A percentile compares a stretch with the other conserved stretches of the same genome.
Evolutionary conservation across 2,329 filamentous ascomycete genomes (phyloP).

Genomic region (Penicillium sumatraense): DNA sequence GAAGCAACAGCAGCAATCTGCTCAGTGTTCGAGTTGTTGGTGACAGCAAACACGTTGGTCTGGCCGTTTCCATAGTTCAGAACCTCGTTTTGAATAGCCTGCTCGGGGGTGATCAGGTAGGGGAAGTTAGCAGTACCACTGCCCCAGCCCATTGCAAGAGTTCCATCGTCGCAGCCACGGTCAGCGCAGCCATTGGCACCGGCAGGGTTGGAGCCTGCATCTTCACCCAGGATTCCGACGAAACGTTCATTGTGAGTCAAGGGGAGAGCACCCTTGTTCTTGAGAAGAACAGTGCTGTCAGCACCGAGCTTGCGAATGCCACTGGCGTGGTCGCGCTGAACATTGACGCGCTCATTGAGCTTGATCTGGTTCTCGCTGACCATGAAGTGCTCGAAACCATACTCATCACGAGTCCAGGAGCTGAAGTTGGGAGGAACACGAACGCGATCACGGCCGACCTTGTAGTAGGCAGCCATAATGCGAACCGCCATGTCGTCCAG

Average conservation of each 20-base stretch:
- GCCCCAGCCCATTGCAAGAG: conserved; percentile 67
- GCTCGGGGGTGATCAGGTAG: conserved; percentile 65
- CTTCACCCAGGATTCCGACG: conserved; percentile 78
- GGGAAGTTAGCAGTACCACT: conserved; percentile 65
- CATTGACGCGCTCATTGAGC: conserved; percentile 82
- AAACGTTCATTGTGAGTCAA: conserved; percentile 75
- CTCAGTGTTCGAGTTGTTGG: conserved; percentile 60
- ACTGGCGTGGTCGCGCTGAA: conserved; percentile 72
- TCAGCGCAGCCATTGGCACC: conserved; percentile 82
- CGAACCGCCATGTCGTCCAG: conserved; percentile 91
- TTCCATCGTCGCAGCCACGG: conserved; percentile 65
- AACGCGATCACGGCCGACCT: conserved; percentile 60
- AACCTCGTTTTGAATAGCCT: conserved; percentile 69
- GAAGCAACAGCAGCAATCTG: conserved; percentile 57
- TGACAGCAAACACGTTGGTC: conserved; percentile 65
- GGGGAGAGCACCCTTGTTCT: conserved; percentile 78
- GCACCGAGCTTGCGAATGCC: conserved; percentile 78
- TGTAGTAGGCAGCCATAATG: conserved; percentile 70
- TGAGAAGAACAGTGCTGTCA: conserved; percentile 84
- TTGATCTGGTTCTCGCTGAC: conserved; percentile 64
- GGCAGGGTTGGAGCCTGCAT: conserved; percentile 73
- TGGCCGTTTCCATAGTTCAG: conserved; percentile 58
- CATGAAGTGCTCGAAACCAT: conserved; percentile 68
- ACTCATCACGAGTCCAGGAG: conserved; percentile 81
- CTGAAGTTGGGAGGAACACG: conserved; percentile 75